Conservation (phyloP, 2,329 filamentous ascomycete species). For the Fonsecaea pedrosoi region DNA sequence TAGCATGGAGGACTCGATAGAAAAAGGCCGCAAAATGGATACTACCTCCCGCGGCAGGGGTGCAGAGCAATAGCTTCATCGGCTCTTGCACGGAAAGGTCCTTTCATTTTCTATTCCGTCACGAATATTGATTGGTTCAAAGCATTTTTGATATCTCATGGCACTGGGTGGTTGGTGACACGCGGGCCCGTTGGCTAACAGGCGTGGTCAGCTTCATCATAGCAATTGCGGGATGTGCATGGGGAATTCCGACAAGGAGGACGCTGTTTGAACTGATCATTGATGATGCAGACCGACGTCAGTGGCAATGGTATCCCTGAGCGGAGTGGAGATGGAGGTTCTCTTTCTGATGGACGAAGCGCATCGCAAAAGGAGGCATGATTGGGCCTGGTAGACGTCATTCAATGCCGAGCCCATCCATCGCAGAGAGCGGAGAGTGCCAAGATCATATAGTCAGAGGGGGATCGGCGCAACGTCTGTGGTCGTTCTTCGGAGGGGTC, state of each 20-base stretch:
- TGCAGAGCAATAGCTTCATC: constrained; percentile 7
- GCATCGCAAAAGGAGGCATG: not conserved
- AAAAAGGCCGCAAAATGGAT: constrained; percentile 6
- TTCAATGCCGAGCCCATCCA: not conserved
- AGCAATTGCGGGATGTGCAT: constrained; percentile 7
- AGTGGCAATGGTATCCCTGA: constrained; percentile 24
- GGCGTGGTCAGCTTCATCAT: constrained; percentile 25
- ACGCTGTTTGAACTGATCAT: not conserved
- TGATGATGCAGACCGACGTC: constrained; percentile 31
- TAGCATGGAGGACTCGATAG: not conserved
- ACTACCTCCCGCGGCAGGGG: not conserved
- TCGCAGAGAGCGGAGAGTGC: constrained; percentile 4
- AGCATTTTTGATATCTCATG: not conserved
- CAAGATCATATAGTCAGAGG: constrained; percentile 2
- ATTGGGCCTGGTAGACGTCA: constrained; percentile 13
- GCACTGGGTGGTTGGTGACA: constrained; percentile 3
- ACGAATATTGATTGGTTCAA: constrained; percentile 2
- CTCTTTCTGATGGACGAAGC: not conserved
- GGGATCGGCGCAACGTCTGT: constrained; percentile 9
- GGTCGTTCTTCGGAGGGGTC: not conserved
- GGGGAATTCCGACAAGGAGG: not conserved
- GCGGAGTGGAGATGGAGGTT: not conserved
- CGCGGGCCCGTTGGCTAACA: constrained; percentile 14
- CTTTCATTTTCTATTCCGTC: not conserved
- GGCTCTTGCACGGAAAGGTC: constrained; percentile 1